Percentiles rank a stretch among this genome's conserved stretches.
These are phyloP conservation scores for Ceriops decandra DNA, from an alignment of 345 rosid species.

Conservation along the genomic window DNA sequence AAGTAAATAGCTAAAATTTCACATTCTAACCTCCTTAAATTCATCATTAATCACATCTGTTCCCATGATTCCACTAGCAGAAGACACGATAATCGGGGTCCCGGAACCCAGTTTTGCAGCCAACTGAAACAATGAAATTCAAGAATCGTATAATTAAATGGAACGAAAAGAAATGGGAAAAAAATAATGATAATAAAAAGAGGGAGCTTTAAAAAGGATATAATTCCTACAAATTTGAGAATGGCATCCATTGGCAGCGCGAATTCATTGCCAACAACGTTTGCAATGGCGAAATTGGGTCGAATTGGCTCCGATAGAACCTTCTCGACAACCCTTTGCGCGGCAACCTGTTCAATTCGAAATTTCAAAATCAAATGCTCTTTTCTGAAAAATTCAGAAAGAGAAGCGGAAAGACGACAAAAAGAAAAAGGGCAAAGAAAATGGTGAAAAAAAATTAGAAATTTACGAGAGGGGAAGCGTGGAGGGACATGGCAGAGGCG, in stretches of 20 bases:
- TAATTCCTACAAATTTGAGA: slow-evolving; percentile 30
- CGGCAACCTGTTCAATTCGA: slow-evolving; percentile 36
- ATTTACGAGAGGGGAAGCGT: slow-evolving; percentile 31
- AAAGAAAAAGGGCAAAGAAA: background rate
- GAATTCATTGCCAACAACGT: slow-evolving; percentile 15
- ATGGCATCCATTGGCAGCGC: background rate
- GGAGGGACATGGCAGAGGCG: slow-evolving; percentile 49
- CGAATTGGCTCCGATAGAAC: slow-evolving; percentile 59
- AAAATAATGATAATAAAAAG: background rate
- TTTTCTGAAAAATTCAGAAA: background rate
- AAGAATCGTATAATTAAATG: slow-evolving; percentile 2
- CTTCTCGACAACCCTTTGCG: slow-evolving; percentile 53
- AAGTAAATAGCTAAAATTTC: background rate
- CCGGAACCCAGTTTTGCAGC: slow-evolving; percentile 35
- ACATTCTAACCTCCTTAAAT: slow-evolving; percentile 56
- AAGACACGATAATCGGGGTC: slow-evolving; percentile 42
- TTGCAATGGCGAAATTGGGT: slow-evolving; percentile 59
- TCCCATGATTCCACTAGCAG: slow-evolving; percentile 50
- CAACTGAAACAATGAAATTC: slow-evolving; percentile 32
- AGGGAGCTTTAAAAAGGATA: too few species aligned
- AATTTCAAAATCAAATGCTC: background rate
- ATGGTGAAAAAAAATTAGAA: background rate
- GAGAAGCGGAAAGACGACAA: background rate
- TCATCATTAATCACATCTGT: slow-evolving; percentile 41
- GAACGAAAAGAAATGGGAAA: background rate